phyloP scores from a whole-genome alignment of 257 asterid species.

The Phtheirospermum japonicum region DNA sequence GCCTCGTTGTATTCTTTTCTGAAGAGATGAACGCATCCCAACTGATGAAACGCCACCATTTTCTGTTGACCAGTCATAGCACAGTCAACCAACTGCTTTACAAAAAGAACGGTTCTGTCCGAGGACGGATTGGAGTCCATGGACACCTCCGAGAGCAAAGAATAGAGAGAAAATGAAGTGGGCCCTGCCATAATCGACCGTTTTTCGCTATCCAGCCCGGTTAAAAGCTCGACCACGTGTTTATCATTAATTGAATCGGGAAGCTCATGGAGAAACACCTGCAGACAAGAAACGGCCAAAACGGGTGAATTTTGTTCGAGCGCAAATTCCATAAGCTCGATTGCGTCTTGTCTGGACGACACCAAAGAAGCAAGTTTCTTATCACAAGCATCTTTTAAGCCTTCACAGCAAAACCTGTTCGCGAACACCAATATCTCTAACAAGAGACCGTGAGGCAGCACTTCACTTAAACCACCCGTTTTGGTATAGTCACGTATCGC shows the following conservation, averaged over 20 bases:
- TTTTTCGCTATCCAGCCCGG: slow-evolving; percentile 56
- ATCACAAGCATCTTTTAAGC: slow-evolving; percentile 85
- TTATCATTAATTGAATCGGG: slow-evolving; percentile 64
- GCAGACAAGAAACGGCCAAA: slow-evolving; percentile 90
- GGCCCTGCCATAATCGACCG: slow-evolving; percentile 73
- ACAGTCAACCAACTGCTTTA: slow-evolving; percentile 62
- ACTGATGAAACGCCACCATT: slow-evolving; percentile 74
- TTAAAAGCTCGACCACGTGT: slow-evolving; percentile 66
- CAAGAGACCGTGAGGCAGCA: slow-evolving; percentile 49
- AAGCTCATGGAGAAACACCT: slow-evolving; percentile 74
- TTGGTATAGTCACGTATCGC: slow-evolving; percentile 57
- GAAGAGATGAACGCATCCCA: slow-evolving; percentile 63
- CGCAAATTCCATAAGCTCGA: slow-evolving; percentile 86
- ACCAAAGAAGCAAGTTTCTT: slow-evolving; percentile 80
- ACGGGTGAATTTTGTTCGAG: slow-evolving; percentile 79
- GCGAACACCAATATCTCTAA: slow-evolving; percentile 90
- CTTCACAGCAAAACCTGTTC: slow-evolving; percentile 91
- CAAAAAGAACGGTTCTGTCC: slow-evolving; percentile 52
- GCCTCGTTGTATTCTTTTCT: slow-evolving; percentile 82
- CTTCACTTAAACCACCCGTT: slow-evolving; percentile 52
- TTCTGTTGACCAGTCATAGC: slow-evolving; percentile 64
- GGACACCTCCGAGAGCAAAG: slow-evolving; percentile 79
- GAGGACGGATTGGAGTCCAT: slow-evolving; percentile 74
- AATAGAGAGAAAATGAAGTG: slow-evolving; percentile 77
- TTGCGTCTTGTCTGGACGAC: slow-evolving; percentile 73